These are phyloP conservation scores for Polytrichum formosum DNA, from an alignment of 225 moss, liverwort and hornwort species.

Conservation along the genomic window DNA sequence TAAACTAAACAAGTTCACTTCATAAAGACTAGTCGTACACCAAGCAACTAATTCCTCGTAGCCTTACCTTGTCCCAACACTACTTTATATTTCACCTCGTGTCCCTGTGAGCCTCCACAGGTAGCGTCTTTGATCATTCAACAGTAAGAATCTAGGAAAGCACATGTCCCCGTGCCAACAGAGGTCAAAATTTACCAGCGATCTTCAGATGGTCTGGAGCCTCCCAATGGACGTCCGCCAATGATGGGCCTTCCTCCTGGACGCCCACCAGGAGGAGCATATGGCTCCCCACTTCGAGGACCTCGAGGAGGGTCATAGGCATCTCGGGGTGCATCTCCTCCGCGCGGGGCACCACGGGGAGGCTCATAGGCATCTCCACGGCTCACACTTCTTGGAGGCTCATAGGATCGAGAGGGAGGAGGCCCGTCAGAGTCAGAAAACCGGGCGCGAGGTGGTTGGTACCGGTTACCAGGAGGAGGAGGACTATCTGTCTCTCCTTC, in stretches of 20 bases:
- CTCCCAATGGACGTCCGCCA: constrained; percentile 40
- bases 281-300: too few relatives aligned
- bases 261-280: too few relatives aligned
- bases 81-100: too few relatives aligned
- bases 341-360: background rate
- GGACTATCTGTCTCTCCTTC: constrained; percentile 37
- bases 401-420: constrained; percentile 36
- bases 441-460: constrained; percentile 44
- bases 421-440: constrained; percentile 38
- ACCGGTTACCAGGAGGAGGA: constrained; percentile 25
- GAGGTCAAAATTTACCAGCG: constrained; percentile 46
- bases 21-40: too few relatives aligned
- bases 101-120: too few relatives aligned
- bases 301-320: constrained; percentile 32
- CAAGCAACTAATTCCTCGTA: too few relatives aligned
- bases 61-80: too few relatives aligned
- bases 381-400: constrained; percentile 21
- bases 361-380: constrained; percentile 26
- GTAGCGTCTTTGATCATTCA: too few relatives aligned
- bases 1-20: too few relatives aligned
- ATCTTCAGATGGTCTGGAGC: constrained; percentile 42
- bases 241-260: constrained; percentile 17
- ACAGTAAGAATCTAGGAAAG: too few relatives aligned
- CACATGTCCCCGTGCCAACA: too few relatives aligned
- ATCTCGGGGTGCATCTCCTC: background rate